These are phyloP conservation scores for Candida suzukii DNA, from an alignment of 805 yeast species.

Conservation along the genomic window DNA sequence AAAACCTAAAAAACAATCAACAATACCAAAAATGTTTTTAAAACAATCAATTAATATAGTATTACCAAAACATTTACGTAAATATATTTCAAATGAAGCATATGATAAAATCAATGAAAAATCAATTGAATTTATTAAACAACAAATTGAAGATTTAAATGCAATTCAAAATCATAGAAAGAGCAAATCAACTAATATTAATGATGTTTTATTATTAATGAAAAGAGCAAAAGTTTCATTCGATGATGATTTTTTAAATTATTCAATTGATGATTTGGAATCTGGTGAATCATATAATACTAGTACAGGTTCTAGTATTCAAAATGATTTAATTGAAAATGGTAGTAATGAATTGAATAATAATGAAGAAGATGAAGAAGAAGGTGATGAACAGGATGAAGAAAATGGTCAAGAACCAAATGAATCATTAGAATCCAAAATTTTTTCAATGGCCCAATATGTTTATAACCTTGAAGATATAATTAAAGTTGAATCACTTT, in stretches of 20 bases:
- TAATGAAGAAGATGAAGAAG: constrained; percentile 2
- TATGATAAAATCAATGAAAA: constrained; percentile 23
- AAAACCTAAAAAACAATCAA: neutral
- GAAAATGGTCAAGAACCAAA: neutral
- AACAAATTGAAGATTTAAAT: constrained; percentile 27
- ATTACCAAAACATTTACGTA: constrained; percentile 9
- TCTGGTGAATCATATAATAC: constrained; percentile 9
- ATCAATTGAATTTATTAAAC: constrained; percentile 28
- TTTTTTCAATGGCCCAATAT: constrained; percentile 8
- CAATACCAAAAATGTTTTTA: constrained; percentile 8
- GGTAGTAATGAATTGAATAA: no score
- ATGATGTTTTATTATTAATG: constrained; percentile 28
- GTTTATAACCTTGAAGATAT: constrained; percentile 18
- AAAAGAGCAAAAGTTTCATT: constrained; percentile 20
- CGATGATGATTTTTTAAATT: neutral
- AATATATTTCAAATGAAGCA: constrained; percentile 14
- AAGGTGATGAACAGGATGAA: neutral
- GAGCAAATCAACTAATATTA: constrained; percentile 21
- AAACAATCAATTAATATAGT: constrained; percentile 9
- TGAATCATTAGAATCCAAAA: constrained; percentile 1
- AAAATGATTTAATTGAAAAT: no score
- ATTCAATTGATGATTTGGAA: constrained; percentile 5
- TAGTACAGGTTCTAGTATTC: no score
- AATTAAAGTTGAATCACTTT: constrained; percentile 17
- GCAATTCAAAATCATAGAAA: constrained; percentile 25